phyloP scores from a whole-genome alignment of 345 rosid species.

The Dipteronia dyeriana region DNA sequence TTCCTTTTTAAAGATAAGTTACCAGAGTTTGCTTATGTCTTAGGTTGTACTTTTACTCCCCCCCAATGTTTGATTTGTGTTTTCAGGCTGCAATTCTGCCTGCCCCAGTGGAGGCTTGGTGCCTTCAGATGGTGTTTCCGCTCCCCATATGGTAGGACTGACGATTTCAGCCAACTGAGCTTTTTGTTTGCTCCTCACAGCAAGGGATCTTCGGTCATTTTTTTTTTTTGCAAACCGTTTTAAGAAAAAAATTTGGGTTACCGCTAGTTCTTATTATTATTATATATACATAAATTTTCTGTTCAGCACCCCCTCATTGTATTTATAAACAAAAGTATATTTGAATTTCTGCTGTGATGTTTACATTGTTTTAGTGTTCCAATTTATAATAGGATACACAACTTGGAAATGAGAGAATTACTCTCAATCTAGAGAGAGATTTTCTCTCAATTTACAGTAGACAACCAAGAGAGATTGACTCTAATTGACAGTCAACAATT shows the following conservation, averaged over 20 bases:
- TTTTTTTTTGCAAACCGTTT: background rate
- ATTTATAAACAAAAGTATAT: no score
- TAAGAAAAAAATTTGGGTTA: background rate
- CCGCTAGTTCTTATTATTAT: background rate
- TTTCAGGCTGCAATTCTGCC: constrained; percentile 17
- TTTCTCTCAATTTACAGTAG: no score
- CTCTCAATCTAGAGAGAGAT: no score
- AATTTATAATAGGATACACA: no score
- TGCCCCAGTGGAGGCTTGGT: constrained; percentile 9
- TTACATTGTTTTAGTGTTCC: no score
- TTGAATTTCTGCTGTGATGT: no score
- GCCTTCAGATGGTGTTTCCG: constrained; percentile 21
- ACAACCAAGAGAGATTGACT: no score
- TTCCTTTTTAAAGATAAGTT: constrained; percentile 8
- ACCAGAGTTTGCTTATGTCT: background rate
- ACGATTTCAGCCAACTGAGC: constrained; percentile 15
- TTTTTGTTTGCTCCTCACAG: constrained; percentile 3
- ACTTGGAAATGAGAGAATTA: no score
- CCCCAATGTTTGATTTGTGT: constrained; percentile 15
- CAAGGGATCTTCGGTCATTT: background rate
- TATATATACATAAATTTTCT: no score
- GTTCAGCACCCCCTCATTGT: no score
- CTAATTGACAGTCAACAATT: no score
- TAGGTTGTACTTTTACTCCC: constrained; percentile 16
- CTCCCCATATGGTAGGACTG: constrained; percentile 6